phyloP scores from a whole-genome alignment of 805 yeast genomes.

The Hanseniaspora clermontiae region DNA sequence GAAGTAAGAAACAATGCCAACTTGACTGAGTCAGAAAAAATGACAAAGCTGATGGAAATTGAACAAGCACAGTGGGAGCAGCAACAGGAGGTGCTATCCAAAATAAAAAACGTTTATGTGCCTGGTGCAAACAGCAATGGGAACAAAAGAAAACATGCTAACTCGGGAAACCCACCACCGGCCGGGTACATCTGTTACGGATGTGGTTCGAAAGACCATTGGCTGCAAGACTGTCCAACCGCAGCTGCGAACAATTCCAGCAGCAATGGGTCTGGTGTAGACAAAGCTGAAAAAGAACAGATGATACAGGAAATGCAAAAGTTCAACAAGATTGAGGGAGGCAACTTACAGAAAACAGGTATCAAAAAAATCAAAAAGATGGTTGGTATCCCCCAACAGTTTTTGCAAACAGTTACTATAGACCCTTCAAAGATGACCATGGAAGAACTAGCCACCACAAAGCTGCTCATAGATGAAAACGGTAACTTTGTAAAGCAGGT shows the following conservation, averaged over 20 bases:
- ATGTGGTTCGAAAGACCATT: conserved; percentile 91
- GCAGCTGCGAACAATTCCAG: conserved; percentile 29
- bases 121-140: conserved; percentile 36
- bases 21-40: conserved; percentile 71
- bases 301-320: conserved; percentile 59
- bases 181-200: conserved; percentile 93
- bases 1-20: conserved; percentile 29
- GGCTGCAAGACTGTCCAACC: conserved; percentile 85
- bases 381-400: conserved; percentile 93
- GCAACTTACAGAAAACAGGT: conserved; percentile 12
- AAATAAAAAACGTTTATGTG: conserved; percentile 37
- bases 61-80: conserved; percentile 93
- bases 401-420: conserved; percentile 64
- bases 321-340: conserved; percentile 12
- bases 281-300: conserved; percentile 34
- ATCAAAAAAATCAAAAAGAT: conserved; percentile 70
- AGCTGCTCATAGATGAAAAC: conserved; percentile 78
- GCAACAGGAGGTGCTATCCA: conserved; percentile 82
- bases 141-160: conserved; percentile 7
- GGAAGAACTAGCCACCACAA: conserved; percentile 43
- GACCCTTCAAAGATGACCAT: conserved; percentile 43
- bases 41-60: conserved; percentile 79
- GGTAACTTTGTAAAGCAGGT: conserved; percentile 94
- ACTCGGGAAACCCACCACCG: conserved; percentile 47
- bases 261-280: conserved; percentile 41